Conservation (phyloP, 805 yeast species). For the Starmerella tilneyi region DNA sequence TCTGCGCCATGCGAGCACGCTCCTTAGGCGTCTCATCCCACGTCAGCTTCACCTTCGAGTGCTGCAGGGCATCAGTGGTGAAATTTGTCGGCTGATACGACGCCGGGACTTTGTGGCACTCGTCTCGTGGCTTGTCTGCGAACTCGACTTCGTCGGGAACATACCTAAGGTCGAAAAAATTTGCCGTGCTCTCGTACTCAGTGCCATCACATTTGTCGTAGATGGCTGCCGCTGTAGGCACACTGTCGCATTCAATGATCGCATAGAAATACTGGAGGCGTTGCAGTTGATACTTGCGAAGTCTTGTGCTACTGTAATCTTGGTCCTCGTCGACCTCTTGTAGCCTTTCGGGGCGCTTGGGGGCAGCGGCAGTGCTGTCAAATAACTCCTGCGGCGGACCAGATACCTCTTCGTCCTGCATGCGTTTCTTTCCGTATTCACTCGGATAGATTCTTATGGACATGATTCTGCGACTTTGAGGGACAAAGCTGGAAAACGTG, state of each 20-base stretch:
- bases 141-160: constrained; percentile 90
- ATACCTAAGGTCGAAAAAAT: constrained; percentile 81
- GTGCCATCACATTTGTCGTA: constrained; percentile 88
- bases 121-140: constrained; percentile 65
- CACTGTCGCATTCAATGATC: constrained; percentile 68
- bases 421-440: constrained; percentile 84
- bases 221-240: constrained; percentile 59
- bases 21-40: constrained; percentile 99
- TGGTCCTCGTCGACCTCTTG: constrained; percentile 52
- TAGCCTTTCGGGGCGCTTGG: constrained; percentile 26
- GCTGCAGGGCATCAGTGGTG: constrained; percentile 91
- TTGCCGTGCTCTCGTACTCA: constrained; percentile 92
- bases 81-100: constrained; percentile 72
- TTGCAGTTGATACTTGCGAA: constrained; percentile 86
- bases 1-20: constrained; percentile 61
- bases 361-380: constrained; percentile 33
- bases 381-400: constrained; percentile 90
- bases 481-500: constrained; percentile 76
- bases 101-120: constrained; percentile 60
- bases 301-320: constrained; percentile 73
- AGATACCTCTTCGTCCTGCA: constrained; percentile 78
- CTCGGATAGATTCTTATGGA: constrained; percentile 74
- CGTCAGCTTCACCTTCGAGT: constrained; percentile 87
- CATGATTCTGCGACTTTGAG: constrained; percentile 56
- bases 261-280: constrained; percentile 90